These are phyloP conservation scores for Colletotrichum sojae DNA, from an alignment of 2,329 filamentous ascomycete species.

Conservation along the genomic window DNA sequence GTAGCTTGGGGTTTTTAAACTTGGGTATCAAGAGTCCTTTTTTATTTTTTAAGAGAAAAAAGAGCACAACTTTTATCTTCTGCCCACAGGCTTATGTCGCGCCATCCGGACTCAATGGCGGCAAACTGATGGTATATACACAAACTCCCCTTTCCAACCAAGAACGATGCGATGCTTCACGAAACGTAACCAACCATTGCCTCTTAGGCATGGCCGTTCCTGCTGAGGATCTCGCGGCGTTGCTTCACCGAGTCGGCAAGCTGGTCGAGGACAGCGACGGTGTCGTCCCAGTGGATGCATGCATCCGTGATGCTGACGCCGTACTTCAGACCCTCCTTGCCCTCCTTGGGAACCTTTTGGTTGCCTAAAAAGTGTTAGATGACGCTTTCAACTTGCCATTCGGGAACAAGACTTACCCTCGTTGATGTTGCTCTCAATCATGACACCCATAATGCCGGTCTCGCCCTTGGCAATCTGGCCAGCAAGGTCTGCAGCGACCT, in stretches of 20 bases:
- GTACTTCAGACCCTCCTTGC: conserved; percentile 87
- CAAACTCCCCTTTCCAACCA: not conserved
- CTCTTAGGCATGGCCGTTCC: conserved; percentile 31
- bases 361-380: conserved; percentile 68
- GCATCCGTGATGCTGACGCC: conserved; percentile 98
- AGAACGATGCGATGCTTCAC: conserved; percentile 3
- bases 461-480: conserved; percentile 90
- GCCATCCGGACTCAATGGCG: conserved; percentile 1
- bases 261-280: conserved; percentile 80
- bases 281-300: conserved; percentile 95
- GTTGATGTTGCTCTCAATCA: conserved; percentile 98
- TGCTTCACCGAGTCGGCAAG: conserved; percentile 86
- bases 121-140: conserved; percentile 27
- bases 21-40: conserved; percentile 22
- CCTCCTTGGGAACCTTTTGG: conserved; percentile 93
- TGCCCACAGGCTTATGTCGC: conserved; percentile 8
- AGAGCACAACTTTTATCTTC: conserved; percentile 16
- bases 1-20: not conserved
- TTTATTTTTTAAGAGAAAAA: conserved; percentile 4
- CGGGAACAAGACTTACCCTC: conserved; percentile 73
- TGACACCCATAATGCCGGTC: conserved; percentile 92
- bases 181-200: not conserved
- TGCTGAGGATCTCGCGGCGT: conserved; percentile 67
- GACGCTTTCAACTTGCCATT: not conserved
- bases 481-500: conserved; percentile 86